phyloP scores from a whole-genome alignment of 1,284 basidiomycete species.

The Gastroboletus turbinatus region DNA sequence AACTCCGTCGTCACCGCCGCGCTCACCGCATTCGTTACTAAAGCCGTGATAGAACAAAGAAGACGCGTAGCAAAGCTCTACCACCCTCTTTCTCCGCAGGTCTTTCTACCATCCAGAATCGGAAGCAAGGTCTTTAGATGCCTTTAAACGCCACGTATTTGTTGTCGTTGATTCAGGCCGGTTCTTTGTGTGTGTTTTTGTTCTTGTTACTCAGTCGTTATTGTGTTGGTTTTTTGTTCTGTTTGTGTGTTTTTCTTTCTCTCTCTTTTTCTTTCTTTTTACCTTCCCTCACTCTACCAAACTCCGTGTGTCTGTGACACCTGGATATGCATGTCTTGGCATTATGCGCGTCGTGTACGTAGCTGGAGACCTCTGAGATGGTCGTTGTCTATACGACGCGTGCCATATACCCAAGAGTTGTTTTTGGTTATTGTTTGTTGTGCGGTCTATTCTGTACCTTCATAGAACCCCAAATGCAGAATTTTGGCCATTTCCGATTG shows the following conservation, averaged over 20 bases:
- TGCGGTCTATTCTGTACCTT: background rate
- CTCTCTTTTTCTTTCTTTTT: background rate
- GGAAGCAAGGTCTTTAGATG: background rate
- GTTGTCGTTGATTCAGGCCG: background rate
- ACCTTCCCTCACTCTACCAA: background rate
- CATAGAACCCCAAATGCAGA: background rate
- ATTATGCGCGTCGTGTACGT: background rate
- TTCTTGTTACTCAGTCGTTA: background rate
- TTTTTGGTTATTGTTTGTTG: background rate
- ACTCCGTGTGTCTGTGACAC: background rate
- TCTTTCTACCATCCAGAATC: background rate
- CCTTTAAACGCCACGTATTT: background rate
- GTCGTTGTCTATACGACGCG: background rate
- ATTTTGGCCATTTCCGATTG: background rate
- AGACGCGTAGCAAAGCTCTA: background rate
- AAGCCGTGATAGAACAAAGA: background rate
- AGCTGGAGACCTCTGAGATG: slow-evolving; percentile 3
- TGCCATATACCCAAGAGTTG: background rate
- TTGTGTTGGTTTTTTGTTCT: background rate
- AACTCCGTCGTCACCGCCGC: slow-evolving; percentile 13
- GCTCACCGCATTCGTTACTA: slow-evolving; percentile 5
- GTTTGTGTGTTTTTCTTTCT: background rate
- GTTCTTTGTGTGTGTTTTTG: background rate
- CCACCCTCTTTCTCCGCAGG: background rate
- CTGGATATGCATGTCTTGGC: background rate